Conservation (phyloP, 1,284 basidiomycete species). For the Omphalotus olearius region DNA sequence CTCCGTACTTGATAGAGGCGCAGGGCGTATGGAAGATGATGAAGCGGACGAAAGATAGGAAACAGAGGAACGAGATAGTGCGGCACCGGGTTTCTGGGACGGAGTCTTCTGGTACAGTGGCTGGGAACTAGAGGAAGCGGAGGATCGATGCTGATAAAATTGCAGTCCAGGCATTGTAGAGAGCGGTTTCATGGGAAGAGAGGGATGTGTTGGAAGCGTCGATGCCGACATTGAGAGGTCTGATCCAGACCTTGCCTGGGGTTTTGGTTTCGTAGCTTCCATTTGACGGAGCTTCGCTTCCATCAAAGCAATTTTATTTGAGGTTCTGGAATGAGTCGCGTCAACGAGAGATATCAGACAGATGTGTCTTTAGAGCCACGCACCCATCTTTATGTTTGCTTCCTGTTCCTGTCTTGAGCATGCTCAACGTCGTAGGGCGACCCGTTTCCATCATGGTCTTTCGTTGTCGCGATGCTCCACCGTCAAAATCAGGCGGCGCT, state of each 20-base stretch:
- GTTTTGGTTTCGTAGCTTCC: conserved; percentile 38
- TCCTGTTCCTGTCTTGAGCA: conserved; percentile 71
- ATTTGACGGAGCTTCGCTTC: conserved; percentile 91
- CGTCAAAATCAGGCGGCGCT: conserved; percentile 50
- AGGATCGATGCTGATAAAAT: background rate
- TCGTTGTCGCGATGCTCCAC: conserved; percentile 27
- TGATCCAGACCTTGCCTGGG: conserved; percentile 15
- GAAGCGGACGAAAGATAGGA: background rate
- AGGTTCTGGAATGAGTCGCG: conserved; percentile 47
- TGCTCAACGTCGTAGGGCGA: conserved; percentile 82
- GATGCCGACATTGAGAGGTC: conserved; percentile 10
- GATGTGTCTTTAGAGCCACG: conserved; percentile 21
- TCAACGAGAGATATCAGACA: conserved; percentile 5
- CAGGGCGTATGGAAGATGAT: background rate
- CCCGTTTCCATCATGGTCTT: conserved; percentile 53
- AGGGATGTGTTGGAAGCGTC: conserved; percentile 36
- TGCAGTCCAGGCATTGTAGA: too few relatives aligned
- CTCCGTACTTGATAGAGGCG: background rate
- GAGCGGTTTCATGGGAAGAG: conserved; percentile 48
- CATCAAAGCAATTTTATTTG: conserved; percentile 89
- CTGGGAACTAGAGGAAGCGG: background rate
- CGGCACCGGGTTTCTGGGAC: background rate
- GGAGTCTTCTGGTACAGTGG: background rate
- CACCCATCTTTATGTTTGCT: conserved; percentile 59
- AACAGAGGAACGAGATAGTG: background rate